Conservation (phyloP, 805 yeast genomes). For the Wickerhamomyces rabaulensis region DNA sequence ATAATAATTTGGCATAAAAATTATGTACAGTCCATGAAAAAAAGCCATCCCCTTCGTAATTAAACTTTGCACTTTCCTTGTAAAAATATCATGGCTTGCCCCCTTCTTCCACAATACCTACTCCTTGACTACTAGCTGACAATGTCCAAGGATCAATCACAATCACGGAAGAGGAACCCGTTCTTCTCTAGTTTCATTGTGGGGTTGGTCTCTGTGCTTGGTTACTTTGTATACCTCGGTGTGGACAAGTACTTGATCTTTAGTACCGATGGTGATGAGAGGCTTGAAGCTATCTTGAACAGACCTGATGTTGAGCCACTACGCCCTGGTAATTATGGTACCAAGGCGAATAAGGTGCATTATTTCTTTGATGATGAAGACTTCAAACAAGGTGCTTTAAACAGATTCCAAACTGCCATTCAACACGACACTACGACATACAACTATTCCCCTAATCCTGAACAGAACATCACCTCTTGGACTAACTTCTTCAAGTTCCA, state of each 20-base stretch:
- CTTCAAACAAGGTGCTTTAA: conserved; percentile 30
- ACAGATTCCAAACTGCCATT: conserved; percentile 51
- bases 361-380: conserved; percentile 2
- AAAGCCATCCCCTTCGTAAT: too few relatives aligned
- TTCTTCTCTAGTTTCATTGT: neutral
- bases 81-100: too few relatives aligned
- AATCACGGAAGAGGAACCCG: neutral
- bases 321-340: neutral
- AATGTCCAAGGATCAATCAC: neutral
- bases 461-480: conserved; percentile 29
- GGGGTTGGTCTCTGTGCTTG: neutral
- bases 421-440: conserved; percentile 56
- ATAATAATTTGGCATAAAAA: too few relatives aligned
- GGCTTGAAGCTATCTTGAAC: neutral
- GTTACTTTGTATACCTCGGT: neutral
- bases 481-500: conserved; percentile 32
- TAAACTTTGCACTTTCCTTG: too few relatives aligned
- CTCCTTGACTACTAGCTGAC: neutral
- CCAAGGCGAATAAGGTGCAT: neutral
- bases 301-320: neutral
- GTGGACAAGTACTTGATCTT: neutral
- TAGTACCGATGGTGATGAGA: neutral
- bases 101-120: too few relatives aligned
- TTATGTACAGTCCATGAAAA: too few relatives aligned
- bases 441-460: conserved; percentile 37